These are phyloP conservation scores for Phytophthora sp. DNA, from an alignment of 352 stramenopile species.

Conservation along the genomic window DNA sequence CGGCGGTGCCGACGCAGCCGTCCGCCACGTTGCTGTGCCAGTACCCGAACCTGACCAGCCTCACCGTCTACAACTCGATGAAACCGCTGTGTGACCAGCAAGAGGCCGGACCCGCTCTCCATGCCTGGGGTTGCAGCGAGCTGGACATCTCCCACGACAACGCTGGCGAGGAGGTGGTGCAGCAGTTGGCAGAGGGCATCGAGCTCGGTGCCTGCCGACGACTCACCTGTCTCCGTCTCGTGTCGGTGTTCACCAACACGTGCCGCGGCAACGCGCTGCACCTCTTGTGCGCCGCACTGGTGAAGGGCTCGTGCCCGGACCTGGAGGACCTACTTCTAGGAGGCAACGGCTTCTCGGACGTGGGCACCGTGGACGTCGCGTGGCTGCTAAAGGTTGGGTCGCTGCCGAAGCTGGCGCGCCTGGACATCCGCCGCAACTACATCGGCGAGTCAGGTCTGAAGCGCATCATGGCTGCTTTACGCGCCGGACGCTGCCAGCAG, in stretches of 20 bases:
- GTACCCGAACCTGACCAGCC: constrained; percentile 61
- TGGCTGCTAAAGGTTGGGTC: constrained; percentile 70
- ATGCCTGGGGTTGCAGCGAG: constrained; percentile 80
- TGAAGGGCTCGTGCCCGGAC: constrained; percentile 66
- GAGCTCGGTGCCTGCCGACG: constrained; percentile 63
- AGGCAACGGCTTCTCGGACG: constrained; percentile 80
- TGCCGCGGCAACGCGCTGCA: constrained; percentile 76
- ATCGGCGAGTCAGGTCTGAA: constrained; percentile 80
- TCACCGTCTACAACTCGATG: constrained; percentile 65
- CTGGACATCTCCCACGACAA: constrained; percentile 84
- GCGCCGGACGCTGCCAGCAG: constrained; percentile 49
- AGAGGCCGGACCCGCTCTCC: constrained; percentile 55
- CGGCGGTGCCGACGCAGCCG: constrained; percentile 28
- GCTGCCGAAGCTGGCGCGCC: constrained; percentile 65
- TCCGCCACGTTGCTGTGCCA: constrained; percentile 50
- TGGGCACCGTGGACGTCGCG: constrained; percentile 75
- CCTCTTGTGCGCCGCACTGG: constrained; percentile 64
- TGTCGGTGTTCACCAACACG: constrained; percentile 84
- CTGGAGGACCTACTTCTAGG: constrained; percentile 72
- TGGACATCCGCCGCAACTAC: constrained; percentile 85
- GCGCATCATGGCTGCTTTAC: constrained; percentile 70
- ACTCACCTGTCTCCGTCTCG: constrained; percentile 60
- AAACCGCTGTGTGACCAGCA: constrained; percentile 62
- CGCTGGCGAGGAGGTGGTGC: constrained; percentile 66
- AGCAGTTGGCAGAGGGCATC: constrained; percentile 71